These are phyloP conservation scores for Pythium aquatile DNA, from an alignment of 352 stramenopile species.

Conservation along the genomic window DNA sequence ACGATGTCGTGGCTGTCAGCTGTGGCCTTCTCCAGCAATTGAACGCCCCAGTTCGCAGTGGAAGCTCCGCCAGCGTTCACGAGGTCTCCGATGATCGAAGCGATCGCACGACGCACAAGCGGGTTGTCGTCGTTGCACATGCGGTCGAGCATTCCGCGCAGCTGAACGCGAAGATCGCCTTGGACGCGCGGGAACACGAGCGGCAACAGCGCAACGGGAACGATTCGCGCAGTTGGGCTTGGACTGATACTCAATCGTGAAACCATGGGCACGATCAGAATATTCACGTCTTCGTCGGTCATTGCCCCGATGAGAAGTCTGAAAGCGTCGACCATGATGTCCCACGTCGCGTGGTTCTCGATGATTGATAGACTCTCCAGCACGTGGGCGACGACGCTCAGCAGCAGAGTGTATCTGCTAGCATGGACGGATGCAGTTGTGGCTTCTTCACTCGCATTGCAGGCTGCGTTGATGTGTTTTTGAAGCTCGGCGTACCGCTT, in stretches of 20 bases:
- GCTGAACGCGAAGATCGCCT: constrained; percentile 74
- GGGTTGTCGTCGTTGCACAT: constrained; percentile 88
- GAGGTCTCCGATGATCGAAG: constrained; percentile 79
- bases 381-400: constrained; percentile 77
- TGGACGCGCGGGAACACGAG: constrained; percentile 72
- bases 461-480: constrained; percentile 41
- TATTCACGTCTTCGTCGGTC: constrained; percentile 53
- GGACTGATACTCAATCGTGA: constrained; percentile 80
- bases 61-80: constrained; percentile 48
- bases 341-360: constrained; percentile 88
- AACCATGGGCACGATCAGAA: constrained; percentile 76
- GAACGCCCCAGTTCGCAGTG: constrained; percentile 68
- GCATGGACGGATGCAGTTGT: constrained; percentile 18
- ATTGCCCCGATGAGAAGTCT: constrained; percentile 69
- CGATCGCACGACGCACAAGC: constrained; percentile 78
- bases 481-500: constrained; percentile 68
- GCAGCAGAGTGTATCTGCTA: constrained; percentile 59
- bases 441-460: background rate
- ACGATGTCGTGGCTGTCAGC: constrained; percentile 87
- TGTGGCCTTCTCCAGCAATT: constrained; percentile 77
- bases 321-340: constrained; percentile 85
- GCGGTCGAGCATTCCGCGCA: constrained; percentile 85
- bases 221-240: constrained; percentile 80
- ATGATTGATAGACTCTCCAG: constrained; percentile 88
- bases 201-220: constrained; percentile 71